phyloP scores from a whole-genome alignment of 495 filamentous ascomycete species.

The Hypomontagnella monticulosa region DNA sequence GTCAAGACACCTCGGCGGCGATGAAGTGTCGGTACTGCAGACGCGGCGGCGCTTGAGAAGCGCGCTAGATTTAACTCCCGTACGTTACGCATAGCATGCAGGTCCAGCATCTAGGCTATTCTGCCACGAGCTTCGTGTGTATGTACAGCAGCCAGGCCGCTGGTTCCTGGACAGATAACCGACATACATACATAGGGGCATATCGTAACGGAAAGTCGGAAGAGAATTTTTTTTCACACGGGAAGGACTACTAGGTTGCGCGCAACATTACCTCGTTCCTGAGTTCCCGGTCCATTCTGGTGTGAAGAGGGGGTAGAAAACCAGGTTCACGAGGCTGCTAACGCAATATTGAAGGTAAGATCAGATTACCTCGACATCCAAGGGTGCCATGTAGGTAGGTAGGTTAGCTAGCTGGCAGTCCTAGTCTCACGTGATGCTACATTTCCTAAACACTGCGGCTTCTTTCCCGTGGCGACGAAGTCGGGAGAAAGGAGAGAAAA shows the following conservation, averaged over 20 bases:
- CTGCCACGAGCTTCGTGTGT: slow-evolving; percentile 15
- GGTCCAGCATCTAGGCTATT: slow-evolving; percentile 21
- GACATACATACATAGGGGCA: neutral
- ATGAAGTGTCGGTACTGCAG: no score
- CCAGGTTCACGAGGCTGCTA: slow-evolving; percentile 20
- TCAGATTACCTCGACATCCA: slow-evolving; percentile 19
- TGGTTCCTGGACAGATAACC: slow-evolving; percentile 8
- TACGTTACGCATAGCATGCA: slow-evolving; percentile 7
- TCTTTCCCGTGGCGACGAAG: slow-evolving; percentile 39
- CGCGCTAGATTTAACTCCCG: slow-evolving; percentile 1
- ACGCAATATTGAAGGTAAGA: slow-evolving; percentile 7
- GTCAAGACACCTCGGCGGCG: slow-evolving; percentile 9
- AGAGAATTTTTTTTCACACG: neutral
- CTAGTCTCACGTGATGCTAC: slow-evolving; percentile 26
- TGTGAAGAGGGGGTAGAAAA: slow-evolving; percentile 8
- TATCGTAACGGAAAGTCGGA: slow-evolving; percentile 15
- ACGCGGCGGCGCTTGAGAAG: slow-evolving; percentile 15
- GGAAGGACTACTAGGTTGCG: slow-evolving; percentile 1
- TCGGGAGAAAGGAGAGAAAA: slow-evolving; percentile 35
- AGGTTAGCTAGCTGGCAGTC: neutral
- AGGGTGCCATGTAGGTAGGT: slow-evolving; percentile 23
- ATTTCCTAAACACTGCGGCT: slow-evolving; percentile 27
- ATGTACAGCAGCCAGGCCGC: slow-evolving; percentile 5
- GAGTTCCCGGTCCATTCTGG: slow-evolving; percentile 4
- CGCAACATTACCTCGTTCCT: slow-evolving; percentile 12